Conservation (phyloP, 768 basidiomycete genomes). For the Crassisporium funariophilum region DNA sequence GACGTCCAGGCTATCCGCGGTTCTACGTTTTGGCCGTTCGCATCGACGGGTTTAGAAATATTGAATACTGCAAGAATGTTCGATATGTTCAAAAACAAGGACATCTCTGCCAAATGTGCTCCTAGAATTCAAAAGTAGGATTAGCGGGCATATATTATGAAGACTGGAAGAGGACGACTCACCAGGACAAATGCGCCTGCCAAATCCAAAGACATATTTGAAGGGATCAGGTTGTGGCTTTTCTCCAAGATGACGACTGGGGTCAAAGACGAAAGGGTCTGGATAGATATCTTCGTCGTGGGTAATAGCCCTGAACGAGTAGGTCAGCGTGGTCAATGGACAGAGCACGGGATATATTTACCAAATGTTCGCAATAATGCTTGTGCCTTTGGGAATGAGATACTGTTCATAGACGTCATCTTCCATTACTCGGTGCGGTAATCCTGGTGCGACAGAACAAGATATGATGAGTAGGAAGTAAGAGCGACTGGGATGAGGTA, state of each 20-base stretch:
- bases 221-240: slow-evolving; percentile 32
- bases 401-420: slow-evolving; percentile 36
- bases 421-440: slow-evolving; percentile 29
- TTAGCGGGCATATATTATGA: background rate
- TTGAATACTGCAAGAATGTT: slow-evolving; percentile 39
- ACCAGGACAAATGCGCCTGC: slow-evolving; percentile 36
- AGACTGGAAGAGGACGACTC: background rate
- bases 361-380: slow-evolving; percentile 33
- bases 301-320: slow-evolving; percentile 28
- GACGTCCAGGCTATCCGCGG: slow-evolving; percentile 35
- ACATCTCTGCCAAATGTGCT: slow-evolving; percentile 33
- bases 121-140: slow-evolving; percentile 13
- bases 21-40: slow-evolving; percentile 37
- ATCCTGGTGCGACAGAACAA: slow-evolving; percentile 16
- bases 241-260: slow-evolving; percentile 33
- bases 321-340: background rate
- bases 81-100: slow-evolving; percentile 38
- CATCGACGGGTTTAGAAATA: slow-evolving; percentile 37
- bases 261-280: slow-evolving; percentile 37
- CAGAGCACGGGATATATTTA: slow-evolving; percentile 8
- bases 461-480: background rate
- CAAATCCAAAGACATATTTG: slow-evolving; percentile 38
- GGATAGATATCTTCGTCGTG: slow-evolving; percentile 40
- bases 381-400: slow-evolving; percentile 35
- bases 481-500: background rate